Evolutionary conservation across 345 rosid species (phyloP).

Genomic region (Conringia planisiliqua): DNA sequence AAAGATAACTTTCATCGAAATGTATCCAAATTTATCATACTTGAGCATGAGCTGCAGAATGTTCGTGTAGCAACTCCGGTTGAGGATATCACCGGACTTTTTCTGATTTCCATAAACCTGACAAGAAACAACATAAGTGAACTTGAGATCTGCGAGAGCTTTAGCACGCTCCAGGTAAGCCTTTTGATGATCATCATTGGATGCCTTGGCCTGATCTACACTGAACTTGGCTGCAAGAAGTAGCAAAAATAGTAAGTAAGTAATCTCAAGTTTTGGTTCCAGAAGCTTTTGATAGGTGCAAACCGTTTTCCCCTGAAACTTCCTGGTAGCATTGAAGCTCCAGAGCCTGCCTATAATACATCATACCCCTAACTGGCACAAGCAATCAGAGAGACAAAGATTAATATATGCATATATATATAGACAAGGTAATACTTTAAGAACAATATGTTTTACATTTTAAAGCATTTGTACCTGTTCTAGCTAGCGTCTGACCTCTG

Average conservation of each 20-base stretch:
- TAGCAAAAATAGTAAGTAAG: background rate
- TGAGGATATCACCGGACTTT: constrained; percentile 52
- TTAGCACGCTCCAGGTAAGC: constrained; percentile 40
- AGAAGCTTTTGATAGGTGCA: background rate
- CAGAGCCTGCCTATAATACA: constrained; percentile 39
- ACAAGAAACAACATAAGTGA: constrained; percentile 97
- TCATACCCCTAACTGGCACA: constrained; percentile 40
- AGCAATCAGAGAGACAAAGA: constrained; percentile 11
- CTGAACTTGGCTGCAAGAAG: constrained; percentile 45
- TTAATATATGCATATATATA: background rate
- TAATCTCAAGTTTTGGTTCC: background rate
- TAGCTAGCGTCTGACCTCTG: constrained; percentile 87
- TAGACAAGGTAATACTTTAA: background rate
- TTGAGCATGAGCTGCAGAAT: constrained; percentile 80
- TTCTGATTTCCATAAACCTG: constrained; percentile 84
- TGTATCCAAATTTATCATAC: constrained; percentile 35
- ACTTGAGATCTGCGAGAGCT: constrained; percentile 86
- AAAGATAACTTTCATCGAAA: background rate
- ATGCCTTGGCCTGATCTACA: constrained; percentile 40
- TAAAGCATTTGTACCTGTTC: constrained; percentile 59
- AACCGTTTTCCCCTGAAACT: constrained; percentile 59
- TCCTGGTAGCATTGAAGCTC: constrained; percentile 59
- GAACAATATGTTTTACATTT: background rate
- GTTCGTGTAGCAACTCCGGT: constrained; percentile 69
- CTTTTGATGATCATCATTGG: constrained; percentile 31